These are phyloP conservation scores for Pycnococcus provasolii DNA, from an alignment of 139 green algal species.

Conservation along the genomic window DNA sequence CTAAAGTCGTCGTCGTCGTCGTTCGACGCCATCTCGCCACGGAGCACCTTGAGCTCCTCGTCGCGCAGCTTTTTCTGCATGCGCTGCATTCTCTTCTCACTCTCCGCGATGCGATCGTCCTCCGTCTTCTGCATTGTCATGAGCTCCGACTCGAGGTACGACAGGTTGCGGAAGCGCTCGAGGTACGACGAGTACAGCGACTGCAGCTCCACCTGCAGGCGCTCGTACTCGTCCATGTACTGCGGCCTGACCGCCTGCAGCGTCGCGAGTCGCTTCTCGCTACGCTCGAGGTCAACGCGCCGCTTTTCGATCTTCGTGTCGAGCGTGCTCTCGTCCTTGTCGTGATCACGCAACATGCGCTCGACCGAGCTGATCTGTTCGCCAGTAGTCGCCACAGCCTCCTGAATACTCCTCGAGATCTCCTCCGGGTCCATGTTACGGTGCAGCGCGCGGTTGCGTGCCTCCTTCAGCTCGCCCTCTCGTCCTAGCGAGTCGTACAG, in stretches of 20 bases:
- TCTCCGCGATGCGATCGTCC: conserved; percentile 51
- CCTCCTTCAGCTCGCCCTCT: conserved; percentile 47
- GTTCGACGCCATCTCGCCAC: no score
- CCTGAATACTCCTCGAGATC: conserved; percentile 45
- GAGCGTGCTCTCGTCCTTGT: conserved; percentile 47
- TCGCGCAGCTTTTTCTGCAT: conserved; percentile 63
- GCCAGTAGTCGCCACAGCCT: conserved; percentile 34
- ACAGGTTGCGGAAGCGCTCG: conserved; percentile 57
- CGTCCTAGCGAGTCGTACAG: conserved; percentile 57
- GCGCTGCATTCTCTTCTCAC: conserved; percentile 48
- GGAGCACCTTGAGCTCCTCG: conserved; percentile 31
- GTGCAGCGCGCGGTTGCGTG: conserved; percentile 41
- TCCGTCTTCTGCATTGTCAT: conserved; percentile 42
- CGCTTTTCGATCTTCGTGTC: conserved; percentile 50
- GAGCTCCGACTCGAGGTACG: conserved; percentile 63
- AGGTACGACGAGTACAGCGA: conserved; percentile 47
- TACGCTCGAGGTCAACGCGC: conserved; percentile 56
- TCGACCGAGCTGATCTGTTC: conserved; percentile 36
- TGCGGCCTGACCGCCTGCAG: conserved; percentile 48
- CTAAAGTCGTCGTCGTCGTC: no score
- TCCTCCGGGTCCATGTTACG: conserved; percentile 53
- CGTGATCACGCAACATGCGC: conserved; percentile 44
- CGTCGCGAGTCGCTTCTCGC: conserved; percentile 55
- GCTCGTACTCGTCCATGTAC: conserved; percentile 78
- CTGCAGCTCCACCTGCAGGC: conserved; percentile 58